Percentiles rank a stretch among this genome's conserved stretches.
These are phyloP conservation scores for Arthroderma sp. DNA, from an alignment of 2,329 filamentous ascomycete species.

Conservation along the genomic window DNA sequence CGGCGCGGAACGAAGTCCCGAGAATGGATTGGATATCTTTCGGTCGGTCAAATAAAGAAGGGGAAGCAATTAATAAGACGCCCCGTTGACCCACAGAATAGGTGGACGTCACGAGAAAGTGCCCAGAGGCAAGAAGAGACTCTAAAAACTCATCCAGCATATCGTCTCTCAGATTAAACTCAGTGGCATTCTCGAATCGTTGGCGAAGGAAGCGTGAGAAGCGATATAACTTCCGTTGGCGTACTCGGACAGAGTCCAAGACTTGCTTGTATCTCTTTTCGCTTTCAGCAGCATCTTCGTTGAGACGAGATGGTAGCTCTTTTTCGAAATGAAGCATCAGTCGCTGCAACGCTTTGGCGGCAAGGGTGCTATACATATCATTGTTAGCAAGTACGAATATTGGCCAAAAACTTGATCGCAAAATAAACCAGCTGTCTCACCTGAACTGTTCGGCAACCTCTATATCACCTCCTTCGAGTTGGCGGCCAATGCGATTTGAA, in stretches of 20 bases:
- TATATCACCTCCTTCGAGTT: constrained; percentile 85
- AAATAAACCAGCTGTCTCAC: constrained; percentile 17
- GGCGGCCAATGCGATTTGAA: constrained; percentile 80
- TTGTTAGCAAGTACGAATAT: not conserved
- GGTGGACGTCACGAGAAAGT: constrained; percentile 68
- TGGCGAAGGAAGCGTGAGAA: constrained; percentile 85
- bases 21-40: constrained; percentile 78
- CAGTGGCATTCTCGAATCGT: constrained; percentile 90
- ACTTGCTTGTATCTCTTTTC: constrained; percentile 95
- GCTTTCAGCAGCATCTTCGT: constrained; percentile 76
- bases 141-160: constrained; percentile 66
- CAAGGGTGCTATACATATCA: constrained; percentile 49
- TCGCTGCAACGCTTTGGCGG: constrained; percentile 79
- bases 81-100: constrained; percentile 58
- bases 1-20: constrained; percentile 60
- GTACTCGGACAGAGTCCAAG: constrained; percentile 86
- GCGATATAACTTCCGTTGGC: constrained; percentile 90
- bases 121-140: constrained; percentile 64
- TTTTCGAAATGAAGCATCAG: constrained; percentile 84
- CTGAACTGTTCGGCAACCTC: constrained; percentile 97
- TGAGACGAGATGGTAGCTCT: constrained; percentile 71
- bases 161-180: constrained; percentile 70
- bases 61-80: constrained; percentile 73
- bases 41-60: constrained; percentile 58
- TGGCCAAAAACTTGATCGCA: not conserved